Base-by-base conservation (phyloP, 345 rosid species). In the Capsella bursapastoris region DNA sequence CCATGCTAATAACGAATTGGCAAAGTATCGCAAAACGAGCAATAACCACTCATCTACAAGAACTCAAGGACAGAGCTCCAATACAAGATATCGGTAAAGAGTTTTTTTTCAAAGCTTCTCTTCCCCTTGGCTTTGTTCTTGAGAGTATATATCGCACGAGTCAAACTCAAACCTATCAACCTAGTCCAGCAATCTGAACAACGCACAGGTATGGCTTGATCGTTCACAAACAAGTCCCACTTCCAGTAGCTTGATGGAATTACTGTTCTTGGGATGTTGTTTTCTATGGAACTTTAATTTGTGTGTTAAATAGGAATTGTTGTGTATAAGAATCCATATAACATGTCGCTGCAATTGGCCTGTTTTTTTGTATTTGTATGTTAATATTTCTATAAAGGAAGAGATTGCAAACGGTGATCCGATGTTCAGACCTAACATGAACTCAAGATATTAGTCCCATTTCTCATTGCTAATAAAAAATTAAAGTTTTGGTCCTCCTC, bases 1-100 rank as follows among this genome's bases (percentile, higher is more conserved):
- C 56, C 84, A 72, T 56, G 82, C 84, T 55, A 84, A 82, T 37
- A 74, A 76, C 50, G 91, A 88, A 85, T 83, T 85, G 51, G 84
- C 88, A 43, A 88, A 72, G 68, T 83, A 85, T 81, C 82, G 84
- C 32, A 83, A 38, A 67, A 47, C 72, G 3, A 77, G 84, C 27
- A 64, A 79, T 61, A 75, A 62, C 59, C 70, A 49, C 68, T 76
- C 57, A 41, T 74, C 68, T 41, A 87, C 72, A 67, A 81, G 65
- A 71, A 70, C 75, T 67, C 45, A 45, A 34, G 79, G 81, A 55
- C 75, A 77, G 69, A 81, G 83, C 70, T 71, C 71, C 5, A 82
- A 78, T 61, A 25, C 83, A 56, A 83, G 71, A 56, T 58, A 79
- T 5, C 76, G 83, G 84, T 79, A 80, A 41, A 53, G 50, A 66